A percentile compares a stretch with the other conserved stretches of the same genome.
These are phyloP conservation scores for Aureobasidium sp. DNA, from an alignment of 2,329 filamentous ascomycete genomes.

Conservation along the genomic window DNA sequence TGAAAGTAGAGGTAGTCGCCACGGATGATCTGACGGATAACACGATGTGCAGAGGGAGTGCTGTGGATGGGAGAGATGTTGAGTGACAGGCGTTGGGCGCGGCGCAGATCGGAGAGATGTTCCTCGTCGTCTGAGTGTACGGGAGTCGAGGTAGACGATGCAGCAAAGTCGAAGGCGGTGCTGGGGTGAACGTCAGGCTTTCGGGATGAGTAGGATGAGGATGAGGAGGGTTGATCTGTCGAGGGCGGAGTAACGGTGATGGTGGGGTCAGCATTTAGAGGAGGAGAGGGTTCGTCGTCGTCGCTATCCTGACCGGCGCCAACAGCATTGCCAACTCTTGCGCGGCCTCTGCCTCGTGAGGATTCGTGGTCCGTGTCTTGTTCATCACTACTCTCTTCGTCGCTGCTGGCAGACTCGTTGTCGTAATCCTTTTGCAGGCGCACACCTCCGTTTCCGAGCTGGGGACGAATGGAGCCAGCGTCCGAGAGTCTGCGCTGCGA, in stretches of 20 bases:
- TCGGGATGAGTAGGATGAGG: conserved; percentile 23
- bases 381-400: conserved; percentile 27
- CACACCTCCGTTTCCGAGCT: conserved; percentile 11
- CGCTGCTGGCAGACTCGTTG: conserved; percentile 22
- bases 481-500: conserved; percentile 13
- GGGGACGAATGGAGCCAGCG: conserved; percentile 10
- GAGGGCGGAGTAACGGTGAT: conserved; percentile 23
- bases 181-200: conserved; percentile 60
- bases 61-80: conserved; percentile 73
- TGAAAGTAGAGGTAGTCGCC: conserved; percentile 76
- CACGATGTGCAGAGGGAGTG: conserved; percentile 68
- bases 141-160: conserved; percentile 51
- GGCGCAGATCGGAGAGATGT: conserved; percentile 75
- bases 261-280: conserved; percentile 21
- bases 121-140: conserved; percentile 82
- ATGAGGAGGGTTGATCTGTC: conserved; percentile 7
- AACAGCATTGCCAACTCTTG: conserved; percentile 19
- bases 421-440: conserved; percentile 16
- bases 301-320: conserved; percentile 15
- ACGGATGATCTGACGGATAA: conserved; percentile 82
- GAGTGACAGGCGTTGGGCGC: conserved; percentile 77
- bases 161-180: conserved; percentile 72
- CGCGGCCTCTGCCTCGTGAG: conserved; percentile 10
- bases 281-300: conserved; percentile 12
- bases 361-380: conserved; percentile 24